Conservation (phyloP, 306 rosid genomes). For the Sphenostylis stenocarpa region DNA sequence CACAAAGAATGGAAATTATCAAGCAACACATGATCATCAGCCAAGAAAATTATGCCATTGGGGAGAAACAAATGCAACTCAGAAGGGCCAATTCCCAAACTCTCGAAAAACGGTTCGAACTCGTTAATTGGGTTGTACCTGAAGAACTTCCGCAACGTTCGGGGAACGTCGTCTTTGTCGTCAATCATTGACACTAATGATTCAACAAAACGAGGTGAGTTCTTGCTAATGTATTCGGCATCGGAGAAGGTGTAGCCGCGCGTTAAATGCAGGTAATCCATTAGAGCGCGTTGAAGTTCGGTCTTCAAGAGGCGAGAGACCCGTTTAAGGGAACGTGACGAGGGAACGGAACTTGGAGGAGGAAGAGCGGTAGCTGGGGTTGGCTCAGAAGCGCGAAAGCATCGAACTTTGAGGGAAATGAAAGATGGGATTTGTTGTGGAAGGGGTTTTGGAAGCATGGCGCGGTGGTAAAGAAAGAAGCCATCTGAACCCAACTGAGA, state of each 20-base stretch:
- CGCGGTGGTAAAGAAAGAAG: constrained; percentile 24
- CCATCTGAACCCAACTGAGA: background rate
- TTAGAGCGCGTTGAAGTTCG: constrained; percentile 52
- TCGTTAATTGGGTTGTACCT: constrained; percentile 76
- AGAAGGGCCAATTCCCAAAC: constrained; percentile 59
- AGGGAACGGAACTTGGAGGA: constrained; percentile 1
- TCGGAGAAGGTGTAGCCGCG: constrained; percentile 53
- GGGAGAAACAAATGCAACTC: constrained; percentile 58
- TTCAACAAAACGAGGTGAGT: constrained; percentile 63
- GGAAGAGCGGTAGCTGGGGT: constrained; percentile 15
- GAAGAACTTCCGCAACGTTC: constrained; percentile 45
- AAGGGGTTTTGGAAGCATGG: constrained; percentile 19
- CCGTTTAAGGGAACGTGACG: constrained; percentile 12
- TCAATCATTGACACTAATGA: constrained; percentile 44
- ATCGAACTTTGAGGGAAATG: constrained; percentile 27
- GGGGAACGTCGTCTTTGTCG: constrained; percentile 34
- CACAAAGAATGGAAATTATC: constrained; percentile 59
- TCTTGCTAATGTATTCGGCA: constrained; percentile 73
- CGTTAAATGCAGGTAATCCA: constrained; percentile 68
- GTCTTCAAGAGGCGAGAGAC: constrained; percentile 39
- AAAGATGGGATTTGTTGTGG: constrained; percentile 33
- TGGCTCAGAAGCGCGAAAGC: constrained; percentile 26
- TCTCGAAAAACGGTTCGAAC: constrained; percentile 84
- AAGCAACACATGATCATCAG: constrained; percentile 56
- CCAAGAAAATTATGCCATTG: constrained; percentile 44